These are phyloP conservation scores for Datura wrightii DNA, from an alignment of 257 asterid genomes.

Conservation along the genomic window DNA sequence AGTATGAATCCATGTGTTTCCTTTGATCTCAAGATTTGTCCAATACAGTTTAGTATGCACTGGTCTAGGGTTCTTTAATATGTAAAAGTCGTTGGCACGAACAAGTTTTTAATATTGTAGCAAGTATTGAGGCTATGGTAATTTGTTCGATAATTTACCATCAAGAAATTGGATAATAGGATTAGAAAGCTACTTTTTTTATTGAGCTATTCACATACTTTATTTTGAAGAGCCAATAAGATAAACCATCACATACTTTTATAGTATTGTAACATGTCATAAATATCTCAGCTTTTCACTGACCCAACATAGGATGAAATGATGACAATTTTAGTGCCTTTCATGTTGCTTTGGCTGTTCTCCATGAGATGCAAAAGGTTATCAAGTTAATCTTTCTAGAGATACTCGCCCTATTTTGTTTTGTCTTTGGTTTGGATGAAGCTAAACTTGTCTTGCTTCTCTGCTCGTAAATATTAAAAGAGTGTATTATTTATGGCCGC, in stretches of 20 bases:
- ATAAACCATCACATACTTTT: not conserved
- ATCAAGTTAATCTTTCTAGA: not conserved
- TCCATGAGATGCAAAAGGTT: not conserved
- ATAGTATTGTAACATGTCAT: not conserved
- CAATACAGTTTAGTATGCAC: not conserved
- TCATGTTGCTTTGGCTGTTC: not conserved
- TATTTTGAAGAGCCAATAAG: not conserved
- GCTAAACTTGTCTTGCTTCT: too few species aligned
- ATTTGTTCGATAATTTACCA: not conserved
- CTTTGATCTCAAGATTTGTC: not conserved
- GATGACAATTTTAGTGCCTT: not conserved
- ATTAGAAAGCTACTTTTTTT: not conserved
- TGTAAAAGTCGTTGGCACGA: not conserved
- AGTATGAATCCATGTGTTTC: not conserved
- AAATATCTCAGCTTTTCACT: not conserved
- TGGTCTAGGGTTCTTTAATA: not conserved
- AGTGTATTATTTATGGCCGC: too few species aligned
- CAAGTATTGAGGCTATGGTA: constrained; percentile 11
- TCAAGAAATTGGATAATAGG: not conserved
- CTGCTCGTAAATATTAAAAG: too few species aligned
- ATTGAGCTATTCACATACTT: not conserved
- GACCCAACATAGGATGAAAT: not conserved
- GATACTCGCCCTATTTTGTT: too few species aligned
- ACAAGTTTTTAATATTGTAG: not conserved
- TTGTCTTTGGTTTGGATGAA: too few species aligned